These are phyloP conservation scores for Dictyostelium intermedium DNA, from an alignment of 78 protist species.

Conservation along the genomic window DNA sequence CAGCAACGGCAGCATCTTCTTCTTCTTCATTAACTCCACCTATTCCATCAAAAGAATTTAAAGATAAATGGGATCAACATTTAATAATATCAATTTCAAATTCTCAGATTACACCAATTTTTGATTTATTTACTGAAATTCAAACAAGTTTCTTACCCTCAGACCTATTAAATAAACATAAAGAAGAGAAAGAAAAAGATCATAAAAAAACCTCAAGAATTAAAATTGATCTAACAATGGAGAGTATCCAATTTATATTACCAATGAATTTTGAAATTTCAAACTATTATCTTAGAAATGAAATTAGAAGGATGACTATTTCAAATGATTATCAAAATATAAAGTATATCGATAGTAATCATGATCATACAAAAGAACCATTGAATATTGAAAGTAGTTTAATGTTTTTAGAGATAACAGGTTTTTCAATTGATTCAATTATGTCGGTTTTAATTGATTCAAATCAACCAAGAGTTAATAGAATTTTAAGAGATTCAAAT, in stretches of 20 bases:
- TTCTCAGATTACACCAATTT: constrained; percentile 15
- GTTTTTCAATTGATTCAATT: background rate
- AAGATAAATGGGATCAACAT: constrained; percentile 1
- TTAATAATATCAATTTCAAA: background rate
- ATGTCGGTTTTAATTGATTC: background rate
- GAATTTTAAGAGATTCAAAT: constrained; percentile 1
- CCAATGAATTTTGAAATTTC: constrained; percentile 40
- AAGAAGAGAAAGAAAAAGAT: background rate
- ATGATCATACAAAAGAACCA: background rate
- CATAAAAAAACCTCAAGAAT: background rate
- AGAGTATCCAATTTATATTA: background rate
- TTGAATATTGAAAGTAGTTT: background rate
- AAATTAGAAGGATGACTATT: background rate
- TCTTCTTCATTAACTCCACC: background rate
- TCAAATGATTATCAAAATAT: constrained; percentile 3
- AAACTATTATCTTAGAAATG: background rate
- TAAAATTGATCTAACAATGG: background rate
- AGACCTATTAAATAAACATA: background rate
- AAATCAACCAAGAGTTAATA: background rate
- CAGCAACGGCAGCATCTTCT: background rate
- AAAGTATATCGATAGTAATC: background rate
- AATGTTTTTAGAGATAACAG: background rate
- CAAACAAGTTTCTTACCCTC: constrained; percentile 11
- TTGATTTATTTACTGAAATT: constrained; percentile 45
- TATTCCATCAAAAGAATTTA: background rate